These are phyloP conservation scores for Termitomyces sp. DNA, from an alignment of 768 basidiomycete genomes.

Conservation along the genomic window DNA sequence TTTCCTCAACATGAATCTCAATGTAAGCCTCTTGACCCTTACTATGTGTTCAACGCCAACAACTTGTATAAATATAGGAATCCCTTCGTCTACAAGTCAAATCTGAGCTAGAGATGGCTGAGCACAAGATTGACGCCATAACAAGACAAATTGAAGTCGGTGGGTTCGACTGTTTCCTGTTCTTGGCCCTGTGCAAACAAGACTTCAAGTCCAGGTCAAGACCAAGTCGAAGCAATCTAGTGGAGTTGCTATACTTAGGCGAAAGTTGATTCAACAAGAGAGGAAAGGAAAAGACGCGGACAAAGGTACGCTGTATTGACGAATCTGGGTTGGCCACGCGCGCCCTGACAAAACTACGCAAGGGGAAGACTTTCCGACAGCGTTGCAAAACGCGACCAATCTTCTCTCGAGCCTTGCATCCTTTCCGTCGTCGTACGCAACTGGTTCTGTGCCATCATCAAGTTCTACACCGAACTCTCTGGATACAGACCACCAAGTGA, in stretches of 20 bases:
- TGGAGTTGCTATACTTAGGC: conserved; percentile 16
- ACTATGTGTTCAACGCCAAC: background rate
- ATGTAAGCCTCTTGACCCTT: conserved; percentile 34
- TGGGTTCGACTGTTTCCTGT: conserved; percentile 25
- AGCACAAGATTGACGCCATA: conserved; percentile 67
- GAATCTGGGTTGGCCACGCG: background rate
- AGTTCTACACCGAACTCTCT: conserved; percentile 32
- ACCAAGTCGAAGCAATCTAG: conserved; percentile 21
- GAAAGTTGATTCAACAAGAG: conserved; percentile 18
- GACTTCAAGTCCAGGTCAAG: conserved; percentile 27
- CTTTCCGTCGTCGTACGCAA: conserved; percentile 31
- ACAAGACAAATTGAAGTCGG: conserved; percentile 54
- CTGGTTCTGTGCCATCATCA: conserved; percentile 30
- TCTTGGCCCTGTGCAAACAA: conserved; percentile 8
- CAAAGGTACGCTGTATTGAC: conserved; percentile 31
- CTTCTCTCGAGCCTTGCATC: conserved; percentile 56
- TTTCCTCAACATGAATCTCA: conserved; percentile 65
- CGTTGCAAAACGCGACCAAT: conserved; percentile 59
- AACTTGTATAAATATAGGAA: conserved; percentile 36
- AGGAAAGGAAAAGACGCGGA: conserved; percentile 25
- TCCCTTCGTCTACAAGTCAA: conserved; percentile 70
- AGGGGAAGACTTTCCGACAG: conserved; percentile 71
- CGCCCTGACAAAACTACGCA: conserved; percentile 17
- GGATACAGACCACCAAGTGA: conserved; percentile 52
- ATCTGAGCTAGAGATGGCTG: conserved; percentile 74